phyloP scores from a whole-genome alignment of 805 yeast genomes.

The Lachancea sp. region DNA sequence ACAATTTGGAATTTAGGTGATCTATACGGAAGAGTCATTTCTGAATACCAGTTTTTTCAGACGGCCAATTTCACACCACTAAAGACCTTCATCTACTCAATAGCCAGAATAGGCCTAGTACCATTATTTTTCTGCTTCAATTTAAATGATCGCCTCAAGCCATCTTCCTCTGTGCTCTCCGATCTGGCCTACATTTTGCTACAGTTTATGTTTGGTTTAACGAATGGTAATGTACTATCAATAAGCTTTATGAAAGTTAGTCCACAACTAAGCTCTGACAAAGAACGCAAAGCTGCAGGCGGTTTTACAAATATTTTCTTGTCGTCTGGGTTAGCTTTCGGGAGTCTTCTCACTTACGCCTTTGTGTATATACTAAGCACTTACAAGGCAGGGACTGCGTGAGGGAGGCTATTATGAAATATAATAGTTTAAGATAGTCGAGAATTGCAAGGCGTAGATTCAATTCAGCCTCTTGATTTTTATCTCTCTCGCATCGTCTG shows the following conservation, averaged over 20 bases:
- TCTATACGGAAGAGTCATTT: slow-evolving; percentile 67
- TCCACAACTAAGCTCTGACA: slow-evolving; percentile 48
- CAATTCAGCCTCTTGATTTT: no score
- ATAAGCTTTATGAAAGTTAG: slow-evolving; percentile 75
- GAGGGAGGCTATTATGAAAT: background rate
- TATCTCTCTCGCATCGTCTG: no score
- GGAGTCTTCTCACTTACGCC: slow-evolving; percentile 69
- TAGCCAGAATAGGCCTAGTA: slow-evolving; percentile 51
- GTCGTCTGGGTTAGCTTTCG: slow-evolving; percentile 70
- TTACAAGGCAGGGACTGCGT: background rate
- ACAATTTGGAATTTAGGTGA: slow-evolving; percentile 90
- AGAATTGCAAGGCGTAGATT: no score
- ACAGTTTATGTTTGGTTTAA: slow-evolving; percentile 75
- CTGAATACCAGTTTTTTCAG: slow-evolving; percentile 35
- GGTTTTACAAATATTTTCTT: slow-evolving; percentile 82
- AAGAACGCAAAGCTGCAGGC: slow-evolving; percentile 86
- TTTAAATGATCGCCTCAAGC: slow-evolving; percentile 39
- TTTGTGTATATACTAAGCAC: slow-evolving; percentile 38
- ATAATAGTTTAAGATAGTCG: background rate
- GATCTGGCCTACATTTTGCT: slow-evolving; percentile 62
- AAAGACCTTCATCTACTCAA: slow-evolving; percentile 47
- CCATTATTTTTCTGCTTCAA: slow-evolving; percentile 72
- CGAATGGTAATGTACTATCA: slow-evolving; percentile 82
- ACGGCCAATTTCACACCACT: slow-evolving; percentile 18
- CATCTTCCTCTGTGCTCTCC: slow-evolving; percentile 34